phyloP scores from a whole-genome alignment of 108 stramenopile species.

The Nitzschia sp. region DNA sequence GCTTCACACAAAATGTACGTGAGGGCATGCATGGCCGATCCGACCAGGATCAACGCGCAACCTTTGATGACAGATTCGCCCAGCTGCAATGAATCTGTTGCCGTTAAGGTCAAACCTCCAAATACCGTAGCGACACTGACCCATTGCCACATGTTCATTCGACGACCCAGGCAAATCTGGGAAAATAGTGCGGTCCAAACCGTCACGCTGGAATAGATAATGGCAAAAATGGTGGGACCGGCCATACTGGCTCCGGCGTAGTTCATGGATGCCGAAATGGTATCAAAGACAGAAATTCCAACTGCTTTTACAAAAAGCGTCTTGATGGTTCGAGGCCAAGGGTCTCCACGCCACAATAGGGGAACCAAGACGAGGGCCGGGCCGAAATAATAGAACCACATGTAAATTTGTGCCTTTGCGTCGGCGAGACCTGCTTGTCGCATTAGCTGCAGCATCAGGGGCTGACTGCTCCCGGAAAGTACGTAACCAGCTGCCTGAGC shows the following conservation, averaged over 20 bases:
- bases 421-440: slow-evolving; percentile 63
- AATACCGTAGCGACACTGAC: slow-evolving; percentile 60
- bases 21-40: slow-evolving; percentile 65
- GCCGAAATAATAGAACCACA: slow-evolving; percentile 77
- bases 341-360: slow-evolving; percentile 7
- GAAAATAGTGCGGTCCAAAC: slow-evolving; percentile 78
- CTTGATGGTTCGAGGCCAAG: slow-evolving; percentile 20
- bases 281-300: slow-evolving; percentile 67
- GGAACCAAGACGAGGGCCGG: slow-evolving; percentile 43
- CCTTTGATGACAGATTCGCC: slow-evolving; percentile 55
- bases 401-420: slow-evolving; percentile 66
- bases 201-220: slow-evolving; percentile 77
- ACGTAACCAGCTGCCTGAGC: slow-evolving; percentile 49
- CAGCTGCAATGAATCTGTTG: slow-evolving; percentile 32
- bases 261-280: slow-evolving; percentile 66
- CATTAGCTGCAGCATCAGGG: slow-evolving; percentile 67
- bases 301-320: slow-evolving; percentile 37
- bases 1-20: slow-evolving; percentile 70
- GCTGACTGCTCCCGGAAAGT: slow-evolving; percentile 70
- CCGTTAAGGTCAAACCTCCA: slow-evolving; percentile 62
- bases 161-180: slow-evolving; percentile 49
- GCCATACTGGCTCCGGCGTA: slow-evolving; percentile 74
- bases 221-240: slow-evolving; percentile 77
- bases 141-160: slow-evolving; percentile 54
- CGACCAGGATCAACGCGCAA: slow-evolving; percentile 53